phyloP scores from a whole-genome alignment of 768 basidiomycete species.

The Boletus rubescentipes region DNA sequence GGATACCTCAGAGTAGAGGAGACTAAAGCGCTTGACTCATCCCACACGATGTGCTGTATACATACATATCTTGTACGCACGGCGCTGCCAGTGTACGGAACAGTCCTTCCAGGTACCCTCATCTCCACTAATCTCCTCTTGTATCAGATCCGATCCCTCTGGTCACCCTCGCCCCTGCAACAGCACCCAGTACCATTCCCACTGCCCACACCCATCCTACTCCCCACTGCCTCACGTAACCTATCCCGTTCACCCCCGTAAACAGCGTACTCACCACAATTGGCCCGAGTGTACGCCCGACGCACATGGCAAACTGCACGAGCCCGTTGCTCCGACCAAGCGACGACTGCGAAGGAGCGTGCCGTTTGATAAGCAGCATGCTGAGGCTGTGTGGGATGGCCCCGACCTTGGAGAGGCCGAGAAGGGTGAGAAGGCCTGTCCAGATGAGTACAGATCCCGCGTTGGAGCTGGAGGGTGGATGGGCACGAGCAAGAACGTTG shows the following conservation, averaged over 20 bases:
- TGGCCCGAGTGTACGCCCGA: slow-evolving; percentile 52
- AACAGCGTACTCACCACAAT: slow-evolving; percentile 45
- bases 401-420: slow-evolving; percentile 35
- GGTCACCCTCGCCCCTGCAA: slow-evolving; percentile 14
- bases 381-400: slow-evolving; percentile 41
- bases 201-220: slow-evolving; percentile 16
- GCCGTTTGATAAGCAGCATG: slow-evolving; percentile 53
- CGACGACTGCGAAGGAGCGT: neutral
- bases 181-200: slow-evolving; percentile 9
- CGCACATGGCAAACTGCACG: slow-evolving; percentile 55
- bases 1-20: too few species aligned
- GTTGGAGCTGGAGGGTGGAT: neutral
- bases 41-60: too few species aligned
- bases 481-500: slow-evolving; percentile 44
- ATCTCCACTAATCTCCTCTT: neutral
- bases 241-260: slow-evolving; percentile 13
- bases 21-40: too few species aligned
- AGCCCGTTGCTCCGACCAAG: slow-evolving; percentile 46
- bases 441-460: slow-evolving; percentile 36
- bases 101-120: too few species aligned
- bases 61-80: too few species aligned
- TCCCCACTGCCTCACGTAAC: slow-evolving; percentile 4
- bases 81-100: neutral
- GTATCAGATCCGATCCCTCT: neutral
- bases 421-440: slow-evolving; percentile 44